These are phyloP conservation scores for Sphaerostilbella broomeana DNA, from an alignment of 2,329 filamentous ascomycete genomes.

Conservation along the genomic window DNA sequence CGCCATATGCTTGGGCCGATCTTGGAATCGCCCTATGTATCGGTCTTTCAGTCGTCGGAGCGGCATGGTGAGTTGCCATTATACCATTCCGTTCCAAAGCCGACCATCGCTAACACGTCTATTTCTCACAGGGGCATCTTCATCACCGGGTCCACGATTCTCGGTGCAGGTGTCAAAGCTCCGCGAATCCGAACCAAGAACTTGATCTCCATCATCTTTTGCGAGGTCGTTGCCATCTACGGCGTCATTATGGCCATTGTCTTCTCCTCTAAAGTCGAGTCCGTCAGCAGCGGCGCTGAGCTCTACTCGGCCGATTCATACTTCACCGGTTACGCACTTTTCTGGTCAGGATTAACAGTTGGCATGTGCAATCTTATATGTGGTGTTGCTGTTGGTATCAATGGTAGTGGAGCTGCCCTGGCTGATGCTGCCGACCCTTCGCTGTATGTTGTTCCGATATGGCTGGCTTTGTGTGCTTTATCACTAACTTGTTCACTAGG, in stretches of 20 bases:
- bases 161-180: constrained; percentile 92
- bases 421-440: constrained; percentile 90
- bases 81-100: background rate
- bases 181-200: constrained; percentile 99
- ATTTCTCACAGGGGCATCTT: constrained; percentile 85
- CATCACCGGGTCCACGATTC: constrained; percentile 94
- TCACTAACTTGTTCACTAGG: constrained; percentile 40
- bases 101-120: background rate
- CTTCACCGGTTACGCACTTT: constrained; percentile 91
- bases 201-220: constrained; percentile 99
- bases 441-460: constrained; percentile 56
- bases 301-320: constrained; percentile 72
- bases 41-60: constrained; percentile 90
- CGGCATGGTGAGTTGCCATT: constrained; percentile 80
- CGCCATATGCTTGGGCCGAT: constrained; percentile 88
- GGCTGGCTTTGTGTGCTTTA: background rate
- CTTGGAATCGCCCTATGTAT: constrained; percentile 92
- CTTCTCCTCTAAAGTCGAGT: constrained; percentile 80
- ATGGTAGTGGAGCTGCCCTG: constrained; percentile 91
- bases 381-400: constrained; percentile 94
- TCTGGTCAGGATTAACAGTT: constrained; percentile 93
- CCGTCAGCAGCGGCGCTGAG: constrained; percentile 53
- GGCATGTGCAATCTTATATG: constrained; percentile 95
- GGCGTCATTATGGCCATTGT: constrained; percentile 99
- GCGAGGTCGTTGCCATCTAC: constrained; percentile 99